Percentiles rank a stretch among this genome's conserved stretches.
phyloP scores from a whole-genome alignment of 176 grass and related monocot species.

The Carex parvula region DNA sequence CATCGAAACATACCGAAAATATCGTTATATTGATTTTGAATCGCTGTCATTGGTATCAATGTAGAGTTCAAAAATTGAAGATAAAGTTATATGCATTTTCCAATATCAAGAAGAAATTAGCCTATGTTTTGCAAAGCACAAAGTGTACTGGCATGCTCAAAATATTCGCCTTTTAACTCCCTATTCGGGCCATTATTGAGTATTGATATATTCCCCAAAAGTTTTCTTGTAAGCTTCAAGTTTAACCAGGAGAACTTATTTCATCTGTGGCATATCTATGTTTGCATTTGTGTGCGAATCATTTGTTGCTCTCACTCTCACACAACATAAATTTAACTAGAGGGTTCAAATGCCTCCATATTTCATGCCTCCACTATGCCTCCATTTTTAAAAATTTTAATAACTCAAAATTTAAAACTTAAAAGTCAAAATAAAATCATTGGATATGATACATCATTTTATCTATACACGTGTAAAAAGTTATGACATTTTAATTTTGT shows the following conservation, averaged over 20 bases:
- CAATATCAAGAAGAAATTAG: neutral
- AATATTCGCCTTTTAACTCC: slow-evolving; percentile 5
- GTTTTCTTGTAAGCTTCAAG: neutral
- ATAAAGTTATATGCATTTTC: neutral
- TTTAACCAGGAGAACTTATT: neutral
- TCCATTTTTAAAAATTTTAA: too few species aligned
- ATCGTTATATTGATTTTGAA: neutral
- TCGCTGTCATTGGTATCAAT: neutral
- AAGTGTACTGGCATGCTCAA: neutral
- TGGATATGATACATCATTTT: too few species aligned
- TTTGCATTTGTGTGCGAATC: neutral
- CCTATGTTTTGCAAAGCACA: neutral
- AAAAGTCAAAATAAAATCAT: too few species aligned
- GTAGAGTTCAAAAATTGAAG: neutral
- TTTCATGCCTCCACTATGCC: too few species aligned
- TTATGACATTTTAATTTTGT: too few species aligned
- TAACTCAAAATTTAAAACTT: too few species aligned
- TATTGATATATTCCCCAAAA: neutral
- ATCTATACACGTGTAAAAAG: too few species aligned
- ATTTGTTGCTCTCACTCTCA: neutral
- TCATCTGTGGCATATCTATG: neutral
- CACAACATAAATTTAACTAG: neutral
- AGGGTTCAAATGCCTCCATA: too few species aligned
- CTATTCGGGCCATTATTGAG: neutral
- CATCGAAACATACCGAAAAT: neutral